Evolutionary conservation across 108 stramenopile genomes (phyloP).

Genomic region (Fistulifera pelliculosa): DNA sequence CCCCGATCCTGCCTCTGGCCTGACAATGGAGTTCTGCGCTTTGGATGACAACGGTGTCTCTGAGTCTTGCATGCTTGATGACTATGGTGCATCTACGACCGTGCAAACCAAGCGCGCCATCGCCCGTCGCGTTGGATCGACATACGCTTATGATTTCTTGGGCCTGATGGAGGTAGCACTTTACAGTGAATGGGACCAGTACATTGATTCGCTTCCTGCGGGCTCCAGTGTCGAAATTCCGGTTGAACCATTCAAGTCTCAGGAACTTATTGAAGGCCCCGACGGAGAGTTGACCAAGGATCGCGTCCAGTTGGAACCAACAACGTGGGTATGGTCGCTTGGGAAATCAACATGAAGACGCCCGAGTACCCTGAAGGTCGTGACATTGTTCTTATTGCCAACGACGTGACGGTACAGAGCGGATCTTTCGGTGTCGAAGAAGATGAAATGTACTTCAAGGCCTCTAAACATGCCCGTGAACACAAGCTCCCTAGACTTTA

Average conservation of each 20-base stretch:
- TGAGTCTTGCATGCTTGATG: conserved; percentile 86
- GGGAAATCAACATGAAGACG: conserved; percentile 88
- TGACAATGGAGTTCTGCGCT: conserved; percentile 80
- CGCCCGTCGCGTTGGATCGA: conserved; percentile 94
- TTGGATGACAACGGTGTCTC: conserved; percentile 45
- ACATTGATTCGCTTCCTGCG: conserved; percentile 42
- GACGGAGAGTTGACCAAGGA: conserved; percentile 69
- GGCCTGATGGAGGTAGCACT: conserved; percentile 91
- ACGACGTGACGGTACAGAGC: conserved; percentile 97
- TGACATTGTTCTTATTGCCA: conserved; percentile 92
- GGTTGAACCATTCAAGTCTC: conserved; percentile 46
- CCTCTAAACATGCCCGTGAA: conserved; percentile 85
- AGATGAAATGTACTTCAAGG: conserved; percentile 91
- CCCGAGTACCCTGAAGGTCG: conserved; percentile 97
- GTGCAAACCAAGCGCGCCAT: conserved; percentile 93
- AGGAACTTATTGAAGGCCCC: conserved; percentile 70
- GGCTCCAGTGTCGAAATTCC: conserved; percentile 43
- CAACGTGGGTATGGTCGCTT: conserved; percentile 96
- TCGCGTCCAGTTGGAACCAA: conserved; percentile 87
- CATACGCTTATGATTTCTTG: conserved; percentile 97
- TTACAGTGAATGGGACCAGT: conserved; percentile 68
- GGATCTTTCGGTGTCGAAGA: conserved; percentile 96
- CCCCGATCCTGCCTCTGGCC: conserved; percentile 90
- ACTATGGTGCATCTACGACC: conserved; percentile 81
- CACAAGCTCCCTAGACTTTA: conserved; percentile 89